Percentiles rank a stretch among this genome's conserved stretches.
Conservation (phyloP, 2,329 filamentous ascomycete species). For the Bipolaris sorokiniana region DNA sequence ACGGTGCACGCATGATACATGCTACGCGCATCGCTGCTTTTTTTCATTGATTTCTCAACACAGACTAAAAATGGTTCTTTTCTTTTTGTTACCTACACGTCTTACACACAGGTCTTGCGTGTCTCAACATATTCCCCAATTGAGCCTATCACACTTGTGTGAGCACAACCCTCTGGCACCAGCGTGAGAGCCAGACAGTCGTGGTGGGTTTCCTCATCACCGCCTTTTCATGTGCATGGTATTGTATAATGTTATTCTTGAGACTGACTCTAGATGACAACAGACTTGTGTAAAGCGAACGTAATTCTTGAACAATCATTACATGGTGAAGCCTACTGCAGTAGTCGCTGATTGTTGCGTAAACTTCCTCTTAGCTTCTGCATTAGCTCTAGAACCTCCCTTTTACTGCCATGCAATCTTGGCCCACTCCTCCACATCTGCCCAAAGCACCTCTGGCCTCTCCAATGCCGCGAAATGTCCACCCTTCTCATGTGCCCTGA, state of each 20-base stretch:
- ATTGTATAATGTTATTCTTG: no score
- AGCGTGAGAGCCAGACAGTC: no score
- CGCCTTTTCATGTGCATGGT: no score
- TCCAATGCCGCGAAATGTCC: conserved; percentile 61
- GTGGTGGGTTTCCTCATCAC: no score
- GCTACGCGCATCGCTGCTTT: neutral
- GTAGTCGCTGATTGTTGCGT: no score
- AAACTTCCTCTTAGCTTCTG: no score
- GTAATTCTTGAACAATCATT: no score
- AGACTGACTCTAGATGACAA: no score
- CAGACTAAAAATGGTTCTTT: neutral
- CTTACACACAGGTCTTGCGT: neutral
- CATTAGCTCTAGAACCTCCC: neutral
- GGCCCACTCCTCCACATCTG: conserved; percentile 56
- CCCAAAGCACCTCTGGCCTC: conserved; percentile 49
- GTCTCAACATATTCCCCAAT: neutral
- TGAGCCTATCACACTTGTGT: neutral
- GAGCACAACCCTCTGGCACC: no score
- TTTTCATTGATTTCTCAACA: neutral
- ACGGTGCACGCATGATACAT: neutral
- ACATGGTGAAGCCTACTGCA: no score
- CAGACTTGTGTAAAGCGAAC: no score
- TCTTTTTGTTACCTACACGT: neutral
- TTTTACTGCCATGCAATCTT: conserved; percentile 41
- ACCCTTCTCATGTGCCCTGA: conserved; percentile 43